Percentiles rank a stretch among this genome's conserved stretches.
Conservation (phyloP, 2,329 filamentous ascomycete species). For the Cladosporium sp. region DNA sequence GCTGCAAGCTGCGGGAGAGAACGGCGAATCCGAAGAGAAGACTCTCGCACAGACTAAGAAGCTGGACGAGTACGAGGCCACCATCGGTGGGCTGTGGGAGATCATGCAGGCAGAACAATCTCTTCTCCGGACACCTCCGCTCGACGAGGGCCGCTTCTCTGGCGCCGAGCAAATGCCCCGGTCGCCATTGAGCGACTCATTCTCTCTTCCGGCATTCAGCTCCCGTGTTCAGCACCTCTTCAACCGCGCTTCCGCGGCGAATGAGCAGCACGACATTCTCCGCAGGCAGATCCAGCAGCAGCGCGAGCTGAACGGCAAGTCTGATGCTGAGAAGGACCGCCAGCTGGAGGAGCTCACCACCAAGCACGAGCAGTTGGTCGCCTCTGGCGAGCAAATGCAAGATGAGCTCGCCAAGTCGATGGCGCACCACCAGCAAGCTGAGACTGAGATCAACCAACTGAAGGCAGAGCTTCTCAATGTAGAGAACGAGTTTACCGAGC, state of each 20-base stretch:
- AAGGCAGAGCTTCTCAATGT: slow-evolving; percentile 37
- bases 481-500: slow-evolving; percentile 31
- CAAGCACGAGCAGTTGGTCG: slow-evolving; percentile 22
- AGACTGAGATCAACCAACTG: slow-evolving; percentile 25
- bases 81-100: slow-evolving; percentile 48
- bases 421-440: slow-evolving; percentile 22
- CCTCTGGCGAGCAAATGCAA: slow-evolving; percentile 23
- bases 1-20: slow-evolving; percentile 21
- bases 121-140: slow-evolving; percentile 26
- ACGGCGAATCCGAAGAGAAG: slow-evolving; percentile 19
- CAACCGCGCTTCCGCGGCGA: slow-evolving; percentile 65
- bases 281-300: slow-evolving; percentile 93
- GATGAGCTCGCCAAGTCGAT: slow-evolving; percentile 26
- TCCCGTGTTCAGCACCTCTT: slow-evolving; percentile 74
- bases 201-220: slow-evolving; percentile 70
- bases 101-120: slow-evolving; percentile 42
- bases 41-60: slow-evolving; percentile 29
- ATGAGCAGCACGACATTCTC: slow-evolving; percentile 83
- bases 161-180: slow-evolving; percentile 24
- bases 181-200: slow-evolving; percentile 31
- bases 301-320: slow-evolving; percentile 83
- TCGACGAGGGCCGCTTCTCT: slow-evolving; percentile 10
- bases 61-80: slow-evolving; percentile 51
- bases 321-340: slow-evolving; percentile 53
- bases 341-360: slow-evolving; percentile 26